Evolutionary conservation across 345 rosid genomes (phyloP).

Genomic region (Geranium rotundifolium): DNA sequence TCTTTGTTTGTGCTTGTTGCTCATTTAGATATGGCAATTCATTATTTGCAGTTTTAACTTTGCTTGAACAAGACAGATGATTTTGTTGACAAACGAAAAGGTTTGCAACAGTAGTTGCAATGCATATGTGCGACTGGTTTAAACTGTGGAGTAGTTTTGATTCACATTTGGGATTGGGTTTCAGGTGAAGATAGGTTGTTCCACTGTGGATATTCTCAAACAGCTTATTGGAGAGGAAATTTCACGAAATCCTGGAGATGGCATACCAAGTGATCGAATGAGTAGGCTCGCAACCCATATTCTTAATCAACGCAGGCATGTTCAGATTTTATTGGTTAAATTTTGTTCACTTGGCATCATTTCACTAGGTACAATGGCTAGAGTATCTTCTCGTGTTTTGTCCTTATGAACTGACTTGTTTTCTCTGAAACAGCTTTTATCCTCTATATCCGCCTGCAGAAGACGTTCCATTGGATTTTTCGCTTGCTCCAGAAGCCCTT

Average conservation of each 20-base stretch:
- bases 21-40: background rate
- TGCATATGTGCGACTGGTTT: no score
- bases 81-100: background rate
- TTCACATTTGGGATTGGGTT: slow-evolving; percentile 9
- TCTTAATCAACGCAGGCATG: slow-evolving; percentile 61
- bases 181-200: slow-evolving; percentile 86
- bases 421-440: slow-evolving; percentile 49
- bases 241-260: slow-evolving; percentile 50
- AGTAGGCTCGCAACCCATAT: slow-evolving; percentile 77
- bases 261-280: slow-evolving; percentile 59
- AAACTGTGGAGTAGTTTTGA: background rate
- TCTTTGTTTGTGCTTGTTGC: background rate
- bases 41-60: background rate
- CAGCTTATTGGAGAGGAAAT: slow-evolving; percentile 85
- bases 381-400: background rate
- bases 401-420: background rate
- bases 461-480: slow-evolving; percentile 63
- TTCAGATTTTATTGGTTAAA: slow-evolving; percentile 2
- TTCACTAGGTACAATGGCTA: no score
- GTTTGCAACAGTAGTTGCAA: no score
- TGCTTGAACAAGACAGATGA: background rate
- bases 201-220: slow-evolving; percentile 77
- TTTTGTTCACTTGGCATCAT: background rate
- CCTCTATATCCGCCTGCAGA: slow-evolving; percentile 85
- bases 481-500: slow-evolving; percentile 63